Percentiles rank a stretch among this genome's conserved stretches.
Evolutionary conservation across 768 basidiomycete species (phyloP).

Genomic region (Hypholoma sublateritium): DNA sequence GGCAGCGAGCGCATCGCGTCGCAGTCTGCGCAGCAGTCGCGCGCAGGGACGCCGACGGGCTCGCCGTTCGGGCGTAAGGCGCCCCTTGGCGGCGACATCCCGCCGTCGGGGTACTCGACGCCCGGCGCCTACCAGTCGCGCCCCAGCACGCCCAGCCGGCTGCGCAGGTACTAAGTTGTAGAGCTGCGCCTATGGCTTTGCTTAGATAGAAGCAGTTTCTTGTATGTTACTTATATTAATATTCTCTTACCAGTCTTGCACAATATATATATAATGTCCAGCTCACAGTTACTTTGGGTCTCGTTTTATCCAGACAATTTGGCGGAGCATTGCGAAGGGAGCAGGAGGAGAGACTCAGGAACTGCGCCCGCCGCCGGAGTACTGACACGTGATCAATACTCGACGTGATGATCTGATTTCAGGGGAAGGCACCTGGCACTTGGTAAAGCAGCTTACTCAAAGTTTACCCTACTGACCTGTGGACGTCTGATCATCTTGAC

Average conservation of each 20-base stretch:
- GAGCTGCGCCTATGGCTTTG: background rate
- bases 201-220: background rate
- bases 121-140: constrained; percentile 52
- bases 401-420: background rate
- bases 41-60: constrained; percentile 62
- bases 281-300: background rate
- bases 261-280: background rate
- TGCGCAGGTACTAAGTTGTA: constrained; percentile 34
- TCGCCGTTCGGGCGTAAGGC: constrained; percentile 43
- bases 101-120: constrained; percentile 51
- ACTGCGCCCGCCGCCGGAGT: too few species aligned
- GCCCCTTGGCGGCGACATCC: constrained; percentile 28
- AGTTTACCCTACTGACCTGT: background rate
- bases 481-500: background rate
- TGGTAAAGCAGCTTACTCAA: background rate
- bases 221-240: background rate
- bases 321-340: too few species aligned
- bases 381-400: background rate
- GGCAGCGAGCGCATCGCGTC: constrained; percentile 59
- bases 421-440: background rate
- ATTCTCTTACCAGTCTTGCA: background rate
- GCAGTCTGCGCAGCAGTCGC: constrained; percentile 61
- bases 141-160: constrained; percentile 63
- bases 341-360: too few species aligned
- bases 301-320: background rate